Base-by-base conservation (phyloP, 306 rosid species). In the Prunus kanzakura region DNA sequence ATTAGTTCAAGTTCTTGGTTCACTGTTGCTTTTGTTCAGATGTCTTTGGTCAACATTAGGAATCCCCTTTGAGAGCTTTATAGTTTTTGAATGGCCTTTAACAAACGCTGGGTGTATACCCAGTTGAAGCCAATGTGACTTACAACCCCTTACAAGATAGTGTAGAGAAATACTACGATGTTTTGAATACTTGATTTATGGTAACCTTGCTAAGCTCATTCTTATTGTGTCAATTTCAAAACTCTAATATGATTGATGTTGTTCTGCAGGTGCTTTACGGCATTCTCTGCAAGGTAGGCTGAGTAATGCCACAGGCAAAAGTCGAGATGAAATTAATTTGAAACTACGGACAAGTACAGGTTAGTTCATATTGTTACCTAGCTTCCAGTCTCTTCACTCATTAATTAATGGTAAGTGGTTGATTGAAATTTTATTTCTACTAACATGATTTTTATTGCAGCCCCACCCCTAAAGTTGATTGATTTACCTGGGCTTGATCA, bases 401-500 rank as follows among this genome's bases (percentile, higher is more conserved):
- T 49, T 30, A 32, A 41, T 32, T 15, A 62, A 65, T 70, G 22
- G 10, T 27, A 38, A 13, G 30, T 75, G 18, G 19, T 50, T 50
- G 29, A 0, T 69, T 22, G 46, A 29, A 15, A 13, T 35, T 35
- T 15, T 60, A 23, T 50, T 63, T 29, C 8, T 64, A 67, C 51
- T 30, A 5, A 14, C 38, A 45, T 76, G 49, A 22, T 67, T 50
- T 62, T 30, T 62, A 15, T 61, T 58, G 75, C 98, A 92, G 99
- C 97, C n/a, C 99, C 99, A 55, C 85, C 99, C 57, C 88, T 95
- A 72, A 95, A 90, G 78, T 89, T 95, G 88, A 74, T 95, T 79
- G 99, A 95, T 88, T 88, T 95, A 82, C 99, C 99, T 64, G 99
- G 99, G 77, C 81, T 95, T 77, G 99, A 92, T 88, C 98, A 92